A percentile compares a stretch with the other conserved stretches of the same genome.
These are phyloP conservation scores for Coemansia reversa DNA, from an alignment of 192 early-diverging fungal species.

Conservation along the genomic window DNA sequence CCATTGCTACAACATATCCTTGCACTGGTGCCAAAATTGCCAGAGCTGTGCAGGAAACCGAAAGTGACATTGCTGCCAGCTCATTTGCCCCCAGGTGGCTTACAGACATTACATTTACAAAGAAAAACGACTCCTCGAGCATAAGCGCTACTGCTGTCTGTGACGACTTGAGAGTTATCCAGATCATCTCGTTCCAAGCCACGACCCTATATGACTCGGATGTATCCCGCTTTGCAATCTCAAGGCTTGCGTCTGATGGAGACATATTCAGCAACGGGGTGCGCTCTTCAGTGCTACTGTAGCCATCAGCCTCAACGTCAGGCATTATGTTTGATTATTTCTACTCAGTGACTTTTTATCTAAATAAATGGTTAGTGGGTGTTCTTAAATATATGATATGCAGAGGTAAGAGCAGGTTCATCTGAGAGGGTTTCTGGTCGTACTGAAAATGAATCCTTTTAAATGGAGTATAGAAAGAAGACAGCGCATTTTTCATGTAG, in stretches of 20 bases:
- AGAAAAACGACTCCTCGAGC: constrained; percentile 63
- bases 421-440: neutral
- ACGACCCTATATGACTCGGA: constrained; percentile 19
- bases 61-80: constrained; percentile 64
- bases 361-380: neutral
- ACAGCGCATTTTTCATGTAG: neutral
- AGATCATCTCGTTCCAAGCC: constrained; percentile 25
- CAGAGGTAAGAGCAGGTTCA: neutral
- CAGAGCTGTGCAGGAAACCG: constrained; percentile 56
- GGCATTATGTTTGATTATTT: neutral
- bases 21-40: constrained; percentile 53
- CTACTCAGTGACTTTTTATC: neutral
- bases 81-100: constrained; percentile 60
- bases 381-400: neutral
- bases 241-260: constrained; percentile 31
- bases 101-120: constrained; percentile 61
- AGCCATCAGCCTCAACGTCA: neutral
- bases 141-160: constrained; percentile 34
- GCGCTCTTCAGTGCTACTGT: neutral
- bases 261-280: constrained; percentile 38
- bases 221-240: constrained; percentile 42
- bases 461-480: neutral
- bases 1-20: constrained; percentile 64
- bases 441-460: neutral
- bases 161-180: constrained; percentile 42